Evolutionary conservation across 257 asterid genomes (phyloP), one percentile per base, ranked within the genome.

Genomic region (Primulina tabacum): DNA sequence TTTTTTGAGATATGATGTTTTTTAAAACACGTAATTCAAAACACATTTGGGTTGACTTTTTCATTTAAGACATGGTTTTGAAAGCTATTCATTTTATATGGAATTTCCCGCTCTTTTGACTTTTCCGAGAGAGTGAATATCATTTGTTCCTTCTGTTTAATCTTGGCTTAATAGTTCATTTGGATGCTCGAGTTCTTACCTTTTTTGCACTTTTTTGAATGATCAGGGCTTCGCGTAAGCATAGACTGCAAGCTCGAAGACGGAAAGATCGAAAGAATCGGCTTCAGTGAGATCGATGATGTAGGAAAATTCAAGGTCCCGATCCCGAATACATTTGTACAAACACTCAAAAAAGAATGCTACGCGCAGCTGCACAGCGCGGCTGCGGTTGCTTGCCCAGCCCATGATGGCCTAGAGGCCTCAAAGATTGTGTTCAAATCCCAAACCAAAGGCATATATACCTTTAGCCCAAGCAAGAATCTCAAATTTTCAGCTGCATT

Each of bases 361-460:
- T 89, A 85, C 58, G 96, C 92, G 4, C 99, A 90, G 67, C 90
- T 93, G 62, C 95, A 89, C 56, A 86, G 87, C 73, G 92, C 92
- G 1, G 79, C 88, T 5, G 75, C 89, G 1, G 58, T 72, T 29
- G 95, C 97, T 11, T 93, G 99, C 77, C 89, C 97, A 0, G 81
- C 88, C 33, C 90, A 82, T 67, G 47, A 77, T n/a, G 88, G 88
- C 35, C 29, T 86, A 0, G 90, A 93, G 61, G 84, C 87, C 37
- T 30, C 88, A 74, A 91, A 85, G 73, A 80, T 94, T 40, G 75
- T 80, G 29, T 60, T 74, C 76, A 84, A 87, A 40, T 58, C 84
- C 16, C 62, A 62, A 33, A 21, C 70, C 57, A 69, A 77, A 47
- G 84, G 80, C n/a, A 83, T 79, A 73, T 68, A 66, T 60, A 82